These are phyloP conservation scores for Mikania micrantha DNA, from an alignment of 129 eudicot species.

Conservation along the genomic window DNA sequence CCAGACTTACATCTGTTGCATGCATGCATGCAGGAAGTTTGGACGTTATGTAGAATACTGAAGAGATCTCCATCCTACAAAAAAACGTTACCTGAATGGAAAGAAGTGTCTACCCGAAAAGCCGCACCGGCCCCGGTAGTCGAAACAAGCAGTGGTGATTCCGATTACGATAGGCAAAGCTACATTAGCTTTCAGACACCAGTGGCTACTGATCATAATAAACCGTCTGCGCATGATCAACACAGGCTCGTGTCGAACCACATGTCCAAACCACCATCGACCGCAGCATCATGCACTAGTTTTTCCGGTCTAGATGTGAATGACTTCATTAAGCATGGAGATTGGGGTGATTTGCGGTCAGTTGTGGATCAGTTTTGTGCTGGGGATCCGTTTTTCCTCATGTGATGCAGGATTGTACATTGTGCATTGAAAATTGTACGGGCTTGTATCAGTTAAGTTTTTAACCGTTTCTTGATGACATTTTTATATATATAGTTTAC, in stretches of 20 bases:
- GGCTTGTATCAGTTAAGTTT: conserved; percentile 12
- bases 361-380: conserved; percentile 46
- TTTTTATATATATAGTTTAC: conserved; percentile 6
- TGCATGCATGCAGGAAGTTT: conserved; percentile 66
- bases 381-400: conserved; percentile 15
- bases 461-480: conserved; percentile 1
- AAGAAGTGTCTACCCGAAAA: conserved; percentile 27
- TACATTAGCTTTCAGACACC: conserved; percentile 45
- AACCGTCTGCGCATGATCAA: conserved; percentile 4
- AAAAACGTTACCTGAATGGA: conserved; percentile 56
- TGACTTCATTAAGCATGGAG: conserved; percentile 46
- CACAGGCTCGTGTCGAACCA: conserved; percentile 16
- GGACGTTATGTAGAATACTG: conserved; percentile 80
- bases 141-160: conserved; percentile 56
- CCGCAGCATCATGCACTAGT: conserved; percentile 29
- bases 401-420: conserved; percentile 10
- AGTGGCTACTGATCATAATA: not conserved
- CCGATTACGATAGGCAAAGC: conserved; percentile 35
- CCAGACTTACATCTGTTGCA: no score
- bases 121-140: conserved; percentile 15
- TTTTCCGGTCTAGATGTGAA: conserved; percentile 33
- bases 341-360: conserved; percentile 67
- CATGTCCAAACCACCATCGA: conserved; percentile 25
- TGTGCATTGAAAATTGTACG: conserved; percentile 6
- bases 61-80: conserved; percentile 45